Evolutionary conservation across 202 grass and related monocot species (phyloP), one percentile per base, ranked within the genome.

Genomic region (Carex arenaria): DNA sequence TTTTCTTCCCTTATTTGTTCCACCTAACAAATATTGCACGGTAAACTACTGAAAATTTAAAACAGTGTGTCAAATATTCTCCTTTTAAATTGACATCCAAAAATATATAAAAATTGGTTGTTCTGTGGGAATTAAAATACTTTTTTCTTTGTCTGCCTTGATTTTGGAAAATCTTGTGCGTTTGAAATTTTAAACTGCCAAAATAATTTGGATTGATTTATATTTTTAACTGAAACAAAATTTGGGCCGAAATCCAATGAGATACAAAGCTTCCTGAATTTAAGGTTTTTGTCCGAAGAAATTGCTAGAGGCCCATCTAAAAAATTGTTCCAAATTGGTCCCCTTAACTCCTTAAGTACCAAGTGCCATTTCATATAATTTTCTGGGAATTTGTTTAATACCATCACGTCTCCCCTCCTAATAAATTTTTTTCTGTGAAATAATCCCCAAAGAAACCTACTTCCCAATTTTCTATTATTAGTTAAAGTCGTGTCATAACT

Each of bases 211-310:
- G 57, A 78, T 78, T 38, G 52, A 36, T 31, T 14, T 59, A 11
- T 78, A 10, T 10, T 59, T 57, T 59, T 31, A 59, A 38, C 17
- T n/a, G 3, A 57, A n/a, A 34, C 11, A 78, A 36, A 20, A 17
- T 78, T n/a, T 78, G 28, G 53, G 53, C 53, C 73, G 4, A 36
- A 59, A 78, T 38, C 73, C 73, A 78, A 78, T 78, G 51, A 78
- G 30, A 30, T 78, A 31, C 36, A 78, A 78, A 78, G 73, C 53
- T 59, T 78, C 73, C 73, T 12, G 53, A 78, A 78, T 78, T 78
- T 59, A 15, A 59, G 73, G 36, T 56, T 2, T 20, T 36, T 78
- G 73, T 59, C 28, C 30, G 1, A 19, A 59, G 7, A 36, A 59
- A 36, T 59, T 34, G 26, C 28, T 56, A 0, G 30, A 78, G 30